Evolutionary conservation across 2,329 filamentous ascomycete species (phyloP), one percentile per base, ranked within the genome.

Genomic region (Acrocalymma vagum): DNA sequence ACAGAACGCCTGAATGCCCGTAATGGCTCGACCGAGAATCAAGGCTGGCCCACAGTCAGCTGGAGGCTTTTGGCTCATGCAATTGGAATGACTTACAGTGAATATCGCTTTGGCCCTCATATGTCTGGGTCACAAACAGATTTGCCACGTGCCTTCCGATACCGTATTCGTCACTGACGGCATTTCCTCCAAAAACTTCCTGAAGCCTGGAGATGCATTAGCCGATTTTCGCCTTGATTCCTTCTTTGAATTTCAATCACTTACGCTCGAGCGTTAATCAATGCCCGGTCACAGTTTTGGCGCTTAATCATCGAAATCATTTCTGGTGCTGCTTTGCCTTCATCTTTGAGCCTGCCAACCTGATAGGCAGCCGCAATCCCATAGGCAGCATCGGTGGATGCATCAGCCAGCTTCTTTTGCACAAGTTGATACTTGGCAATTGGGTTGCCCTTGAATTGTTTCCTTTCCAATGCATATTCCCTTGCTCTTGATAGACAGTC

Each of bases 241-340:
- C n/a, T n/a, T n/a, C n/a, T n/a, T n/a, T n/a, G n/a, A n/a, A n/a
- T n/a, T n/a, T n/a, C 5, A 20, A 36, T 20, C 13, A 71, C 79
- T 62, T 73, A 82, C 65, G 80, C 76, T 53, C 94, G 81, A 14
- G 91, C 85, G 54, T 93, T 91, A 20, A 82, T 76, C 60, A 99
- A 76, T 11, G 94, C 94, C 36, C 86, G 79, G 72, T 99, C 94
- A 71, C 94, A 99, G 72, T 99, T 99, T 75, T 97, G 92, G 55
- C 94, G 81, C 81, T 99, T 99, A 67, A 97, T 85, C 89, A 99
- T 86, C 7, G 81, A 85, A 62, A 99, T 95, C 93, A 97, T 97
- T 76, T 99, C 94, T 6, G 94, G 92, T 3, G 87, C 85, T 16
- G 82, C 84, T 71, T 90, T 89, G 51, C 92, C 92, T 66, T 90